Evolutionary conservation across 2,329 filamentous ascomycete species (phyloP).

Genomic region (Magnaporthales sp.): DNA sequence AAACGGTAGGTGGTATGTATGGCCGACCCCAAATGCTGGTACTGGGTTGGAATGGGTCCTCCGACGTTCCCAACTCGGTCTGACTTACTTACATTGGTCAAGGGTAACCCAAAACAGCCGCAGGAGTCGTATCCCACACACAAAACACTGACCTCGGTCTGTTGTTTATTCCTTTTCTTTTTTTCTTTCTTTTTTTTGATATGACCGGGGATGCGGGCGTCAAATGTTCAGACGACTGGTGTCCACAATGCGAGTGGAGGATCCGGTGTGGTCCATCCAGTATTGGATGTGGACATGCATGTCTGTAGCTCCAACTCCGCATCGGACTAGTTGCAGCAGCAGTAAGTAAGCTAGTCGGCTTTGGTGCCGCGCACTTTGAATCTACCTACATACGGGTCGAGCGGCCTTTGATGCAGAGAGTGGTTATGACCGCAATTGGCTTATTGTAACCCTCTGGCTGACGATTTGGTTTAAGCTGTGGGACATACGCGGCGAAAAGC

Average conservation of each 20-base stretch:
- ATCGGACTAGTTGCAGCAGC: not conserved
- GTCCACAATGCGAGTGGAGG: not conserved
- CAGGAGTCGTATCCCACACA: conserved; percentile 4
- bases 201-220: not conserved
- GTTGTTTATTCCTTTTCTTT: not conserved
- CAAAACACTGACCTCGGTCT: not conserved
- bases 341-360: not conserved
- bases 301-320: not conserved
- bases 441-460: not conserved
- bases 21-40: not conserved
- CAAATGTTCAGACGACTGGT: not conserved
- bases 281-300: not conserved
- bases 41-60: not conserved
- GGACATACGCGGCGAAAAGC: not conserved
- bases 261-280: not conserved
- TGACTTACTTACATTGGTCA: not conserved
- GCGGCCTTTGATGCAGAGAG: not conserved
- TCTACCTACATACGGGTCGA: not conserved
- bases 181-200: not conserved
- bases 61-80: not conserved
- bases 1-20: not conserved
- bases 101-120: conserved; percentile 4
- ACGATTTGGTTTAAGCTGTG: not conserved
- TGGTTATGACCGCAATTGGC: not conserved
- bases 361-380: not conserved